Evolutionary conservation across 2,329 filamentous ascomycete species (phyloP).

Genomic region (Aspergillus sp.): DNA sequence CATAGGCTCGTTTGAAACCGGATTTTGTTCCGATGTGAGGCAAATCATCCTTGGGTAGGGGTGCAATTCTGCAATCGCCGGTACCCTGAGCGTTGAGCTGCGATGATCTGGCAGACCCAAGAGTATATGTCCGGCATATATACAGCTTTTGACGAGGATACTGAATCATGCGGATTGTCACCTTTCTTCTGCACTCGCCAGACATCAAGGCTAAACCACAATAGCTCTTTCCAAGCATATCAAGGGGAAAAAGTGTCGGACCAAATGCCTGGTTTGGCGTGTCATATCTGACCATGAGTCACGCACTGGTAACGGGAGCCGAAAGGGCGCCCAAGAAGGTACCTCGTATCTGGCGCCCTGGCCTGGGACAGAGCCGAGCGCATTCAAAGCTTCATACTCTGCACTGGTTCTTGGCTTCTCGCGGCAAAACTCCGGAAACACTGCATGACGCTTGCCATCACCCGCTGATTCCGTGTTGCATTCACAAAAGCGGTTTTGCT

Average conservation of each 20-base stretch:
- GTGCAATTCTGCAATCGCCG: background rate
- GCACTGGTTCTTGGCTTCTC: background rate
- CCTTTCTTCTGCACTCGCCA: background rate
- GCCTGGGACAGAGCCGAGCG: background rate
- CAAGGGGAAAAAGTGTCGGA: background rate
- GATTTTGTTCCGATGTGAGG: conserved; percentile 3
- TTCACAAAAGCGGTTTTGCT: background rate
- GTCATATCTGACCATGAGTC: background rate
- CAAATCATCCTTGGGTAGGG: background rate
- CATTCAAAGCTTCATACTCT: background rate
- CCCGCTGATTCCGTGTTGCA: conserved; percentile 4
- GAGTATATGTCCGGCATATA: background rate
- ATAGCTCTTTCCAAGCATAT: background rate
- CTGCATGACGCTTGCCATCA: background rate
- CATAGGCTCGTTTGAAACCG: background rate
- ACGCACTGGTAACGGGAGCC: background rate
- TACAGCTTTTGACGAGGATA: background rate
- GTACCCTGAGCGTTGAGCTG: background rate
- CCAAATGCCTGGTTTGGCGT: background rate
- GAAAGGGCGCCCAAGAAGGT: background rate
- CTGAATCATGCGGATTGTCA: background rate
- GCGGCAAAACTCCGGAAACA: conserved; percentile 10
- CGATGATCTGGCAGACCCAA: background rate
- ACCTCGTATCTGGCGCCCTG: background rate
- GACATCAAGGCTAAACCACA: background rate